Evolutionary conservation across 495 filamentous ascomycete genomes (phyloP).

Genomic region (Cudoniella acicularis): DNA sequence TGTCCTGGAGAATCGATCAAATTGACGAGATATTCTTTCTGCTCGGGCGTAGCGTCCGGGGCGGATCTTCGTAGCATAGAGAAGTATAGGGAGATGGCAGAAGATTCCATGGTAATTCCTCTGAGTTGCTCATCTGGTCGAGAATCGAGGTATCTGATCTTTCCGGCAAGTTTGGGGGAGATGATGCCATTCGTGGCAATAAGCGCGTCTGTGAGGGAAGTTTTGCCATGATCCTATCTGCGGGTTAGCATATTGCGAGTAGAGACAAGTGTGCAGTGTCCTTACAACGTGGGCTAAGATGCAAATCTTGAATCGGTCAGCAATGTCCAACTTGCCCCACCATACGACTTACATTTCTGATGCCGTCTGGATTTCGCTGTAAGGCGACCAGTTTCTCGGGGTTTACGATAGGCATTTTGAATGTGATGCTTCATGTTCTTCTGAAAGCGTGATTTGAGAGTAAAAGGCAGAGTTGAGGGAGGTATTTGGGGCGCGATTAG

Average conservation of each 20-base stretch:
- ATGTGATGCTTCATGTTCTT: conserved; percentile 12
- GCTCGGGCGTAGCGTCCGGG: conserved; percentile 63
- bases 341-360: conserved; percentile 71
- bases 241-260: conserved; percentile 5
- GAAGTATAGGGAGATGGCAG: conserved; percentile 95
- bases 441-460: background rate
- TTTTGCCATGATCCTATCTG: conserved; percentile 89
- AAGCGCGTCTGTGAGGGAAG: conserved; percentile 91
- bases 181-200: conserved; percentile 99
- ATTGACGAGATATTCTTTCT: conserved; percentile 93
- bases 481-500: background rate
- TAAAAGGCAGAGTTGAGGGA: background rate
- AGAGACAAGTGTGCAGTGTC: conserved; percentile 16
- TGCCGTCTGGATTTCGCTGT: conserved; percentile 77
- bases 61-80: conserved; percentile 70
- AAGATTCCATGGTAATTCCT: conserved; percentile 99
- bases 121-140: conserved; percentile 94
- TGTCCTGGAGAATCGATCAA: conserved; percentile 97
- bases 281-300: conserved; percentile 94
- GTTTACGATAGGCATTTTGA: conserved; percentile 80
- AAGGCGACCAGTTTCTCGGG: conserved; percentile 82
- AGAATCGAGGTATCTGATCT: conserved; percentile 96
- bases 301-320: conserved; percentile 68
- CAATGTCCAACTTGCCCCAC: conserved; percentile 34
- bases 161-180: conserved; percentile 92